phyloP scores from a whole-genome alignment of 129 eudicot genomes.

The Oenanthe sinensis region DNA sequence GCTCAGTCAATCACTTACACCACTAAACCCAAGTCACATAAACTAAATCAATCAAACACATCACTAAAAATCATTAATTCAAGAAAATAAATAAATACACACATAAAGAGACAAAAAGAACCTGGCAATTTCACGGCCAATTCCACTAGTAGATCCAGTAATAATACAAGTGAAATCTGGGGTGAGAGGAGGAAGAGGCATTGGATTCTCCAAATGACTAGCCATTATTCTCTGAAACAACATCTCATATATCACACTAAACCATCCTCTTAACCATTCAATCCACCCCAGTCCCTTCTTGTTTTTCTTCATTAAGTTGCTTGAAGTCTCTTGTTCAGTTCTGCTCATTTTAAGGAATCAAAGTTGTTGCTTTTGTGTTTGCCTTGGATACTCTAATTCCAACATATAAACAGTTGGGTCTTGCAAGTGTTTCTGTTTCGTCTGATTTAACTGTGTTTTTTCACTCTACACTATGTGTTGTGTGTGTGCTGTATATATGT shows the following conservation, averaged over 20 bases:
- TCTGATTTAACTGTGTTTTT: too few species aligned
- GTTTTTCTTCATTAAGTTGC: conserved; percentile 7
- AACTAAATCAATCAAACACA: too few species aligned
- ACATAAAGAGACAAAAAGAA: neutral
- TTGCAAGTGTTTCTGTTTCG: too few species aligned
- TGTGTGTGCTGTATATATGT: too few species aligned
- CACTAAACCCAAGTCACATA: too few species aligned
- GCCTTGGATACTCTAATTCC: neutral
- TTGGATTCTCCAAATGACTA: conserved; percentile 58
- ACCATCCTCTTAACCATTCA: conserved; percentile 81
- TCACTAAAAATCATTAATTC: too few species aligned
- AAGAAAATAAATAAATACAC: neutral
- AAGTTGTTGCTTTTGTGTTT: neutral
- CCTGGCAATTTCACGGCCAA: conserved; percentile 93
- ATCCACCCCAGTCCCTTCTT: conserved; percentile 69
- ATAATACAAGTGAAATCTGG: conserved; percentile 60
- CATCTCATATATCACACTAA: conserved; percentile 58
- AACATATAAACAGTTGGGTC: neutral
- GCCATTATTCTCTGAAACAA: conserved; percentile 79
- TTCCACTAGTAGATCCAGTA: conserved; percentile 91
- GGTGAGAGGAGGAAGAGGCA: conserved; percentile 78
- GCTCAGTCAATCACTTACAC: too few species aligned
- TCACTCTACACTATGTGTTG: too few species aligned
- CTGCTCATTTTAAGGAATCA: neutral
- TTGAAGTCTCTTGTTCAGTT: neutral